phyloP scores from a whole-genome alignment of 2,329 filamentous ascomycete species.

The Botrytis paeoniae region DNA sequence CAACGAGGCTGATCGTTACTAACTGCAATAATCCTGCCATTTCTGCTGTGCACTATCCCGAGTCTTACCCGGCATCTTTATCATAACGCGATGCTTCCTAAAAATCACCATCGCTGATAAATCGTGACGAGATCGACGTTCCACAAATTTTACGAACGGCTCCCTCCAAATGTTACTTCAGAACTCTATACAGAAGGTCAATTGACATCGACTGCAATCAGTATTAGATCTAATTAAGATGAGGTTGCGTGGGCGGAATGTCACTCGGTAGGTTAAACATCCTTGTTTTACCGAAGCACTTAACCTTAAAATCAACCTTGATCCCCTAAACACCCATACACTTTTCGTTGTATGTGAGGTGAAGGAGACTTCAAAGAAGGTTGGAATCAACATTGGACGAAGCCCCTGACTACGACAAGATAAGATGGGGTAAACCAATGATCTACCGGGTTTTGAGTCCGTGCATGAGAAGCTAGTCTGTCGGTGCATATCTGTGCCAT shows the following conservation, averaged over 20 bases:
- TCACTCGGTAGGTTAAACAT: not conserved
- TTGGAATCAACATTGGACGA: not conserved
- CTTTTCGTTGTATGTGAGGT: not conserved
- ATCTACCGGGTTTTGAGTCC: not conserved
- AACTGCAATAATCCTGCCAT: not conserved
- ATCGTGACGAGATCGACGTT: not conserved
- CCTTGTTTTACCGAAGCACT: not conserved
- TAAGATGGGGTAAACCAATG: not conserved
- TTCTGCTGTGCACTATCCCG: not conserved
- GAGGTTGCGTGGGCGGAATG: not conserved
- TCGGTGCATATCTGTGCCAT: not conserved
- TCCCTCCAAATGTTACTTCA: not conserved
- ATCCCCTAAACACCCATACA: not conserved
- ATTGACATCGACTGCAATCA: not conserved
- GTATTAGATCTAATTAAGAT: not conserved
- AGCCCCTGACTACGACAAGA: not conserved
- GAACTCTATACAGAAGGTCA: not conserved
- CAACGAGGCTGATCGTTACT: not conserved
- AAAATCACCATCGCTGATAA: not conserved
- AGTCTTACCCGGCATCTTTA: not conserved
- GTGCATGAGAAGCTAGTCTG: not conserved
- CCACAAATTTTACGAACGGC: not conserved
- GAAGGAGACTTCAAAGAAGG: not conserved
- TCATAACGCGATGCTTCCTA: not conserved
- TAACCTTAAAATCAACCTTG: not conserved